Evolutionary conservation across 371 early-diverging fungal species (phyloP), one percentile per base, ranked within the genome.

Genomic region (Sporodiniella umbellata): DNA sequence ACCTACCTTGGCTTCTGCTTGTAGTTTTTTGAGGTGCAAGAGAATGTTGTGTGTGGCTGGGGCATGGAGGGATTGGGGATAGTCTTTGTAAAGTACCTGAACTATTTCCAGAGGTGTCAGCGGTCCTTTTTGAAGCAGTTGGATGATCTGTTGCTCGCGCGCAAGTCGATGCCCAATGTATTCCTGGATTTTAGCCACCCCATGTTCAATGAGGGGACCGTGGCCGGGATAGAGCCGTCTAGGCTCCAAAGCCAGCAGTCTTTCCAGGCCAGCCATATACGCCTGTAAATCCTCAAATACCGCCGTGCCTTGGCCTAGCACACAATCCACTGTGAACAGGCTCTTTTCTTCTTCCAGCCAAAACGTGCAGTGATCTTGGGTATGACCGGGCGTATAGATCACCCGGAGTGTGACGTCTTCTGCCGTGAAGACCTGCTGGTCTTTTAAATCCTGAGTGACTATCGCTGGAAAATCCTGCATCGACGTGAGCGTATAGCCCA

Each of bases 341-440:
- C 77, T 78, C 17, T 80, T 50, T 45, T 91, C 92, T 61, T 92
- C 86, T 40, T 83, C 78, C 17, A 90, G 59, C 50, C 60, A 83
- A 54, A 94, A 84, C 3, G 82, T 68, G 42, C 87, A 76, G 57
- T 94, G 95, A 54, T 95, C 94, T 26, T 71, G 53, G 0, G 85
- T 82, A 56, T 95, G 95, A 0, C 96, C 96, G 0, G 94, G 93
- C 0, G 95, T 92, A 56, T 81, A 73, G 10, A 89, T 56, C 0
- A 87, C 84, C 6, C 62, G 56, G 18, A 94, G 56, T 0, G 85
- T 85, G 1, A 83, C 75, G 4, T 84, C 83, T 28, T 83, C 83
- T 0, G 73, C 66, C 4, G 53, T 23, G 52, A 91, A 87, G 14
- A 77, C 49, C 39, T 90, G 81, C 12, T 64, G 43, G 35, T 90